phyloP scores from a whole-genome alignment of 441 rosid species.

The Kokia cookei region DNA sequence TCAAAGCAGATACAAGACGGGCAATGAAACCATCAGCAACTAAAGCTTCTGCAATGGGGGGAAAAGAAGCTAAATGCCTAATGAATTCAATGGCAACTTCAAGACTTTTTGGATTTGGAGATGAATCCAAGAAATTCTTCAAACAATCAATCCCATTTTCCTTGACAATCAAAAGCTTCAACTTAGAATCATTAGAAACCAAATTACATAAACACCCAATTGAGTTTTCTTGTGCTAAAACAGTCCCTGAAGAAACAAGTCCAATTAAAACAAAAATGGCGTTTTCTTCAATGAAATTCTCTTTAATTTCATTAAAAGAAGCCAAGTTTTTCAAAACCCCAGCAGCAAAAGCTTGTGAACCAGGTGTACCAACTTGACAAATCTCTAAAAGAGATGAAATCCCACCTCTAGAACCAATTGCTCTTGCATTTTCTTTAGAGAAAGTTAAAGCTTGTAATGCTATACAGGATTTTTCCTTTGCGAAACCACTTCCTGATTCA shows the following conservation, averaged over 20 bases:
- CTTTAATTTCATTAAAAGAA: slow-evolving; percentile 43
- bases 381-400: slow-evolving; percentile 74
- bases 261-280: slow-evolving; percentile 51
- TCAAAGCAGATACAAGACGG: slow-evolving; percentile 38
- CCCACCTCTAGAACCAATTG: slow-evolving; percentile 84
- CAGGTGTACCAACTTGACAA: slow-evolving; percentile 76
- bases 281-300: slow-evolving; percentile 69
- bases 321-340: slow-evolving; percentile 79
- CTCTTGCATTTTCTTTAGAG: slow-evolving; percentile 75
- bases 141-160: slow-evolving; percentile 69
- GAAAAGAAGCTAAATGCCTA: slow-evolving; percentile 37
- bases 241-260: slow-evolving; percentile 63
- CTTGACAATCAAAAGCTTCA: slow-evolving; percentile 52
- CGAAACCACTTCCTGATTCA: slow-evolving; percentile 77
- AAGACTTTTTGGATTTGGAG: slow-evolving; percentile 39
- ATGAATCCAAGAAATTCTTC: slow-evolving; percentile 76
- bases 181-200: slow-evolving; percentile 42
- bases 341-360: slow-evolving; percentile 79
- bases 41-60: slow-evolving; percentile 45
- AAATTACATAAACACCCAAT: slow-evolving; percentile 74
- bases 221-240: slow-evolving; percentile 68
- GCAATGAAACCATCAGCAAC: slow-evolving; percentile 50
- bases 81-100: slow-evolving; percentile 66
- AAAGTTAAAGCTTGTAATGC: slow-evolving; percentile 58
- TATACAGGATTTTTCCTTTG: slow-evolving; percentile 69